These are phyloP conservation scores for Anisodus tanguticus DNA, from an alignment of 257 asterid species.

Conservation along the genomic window DNA sequence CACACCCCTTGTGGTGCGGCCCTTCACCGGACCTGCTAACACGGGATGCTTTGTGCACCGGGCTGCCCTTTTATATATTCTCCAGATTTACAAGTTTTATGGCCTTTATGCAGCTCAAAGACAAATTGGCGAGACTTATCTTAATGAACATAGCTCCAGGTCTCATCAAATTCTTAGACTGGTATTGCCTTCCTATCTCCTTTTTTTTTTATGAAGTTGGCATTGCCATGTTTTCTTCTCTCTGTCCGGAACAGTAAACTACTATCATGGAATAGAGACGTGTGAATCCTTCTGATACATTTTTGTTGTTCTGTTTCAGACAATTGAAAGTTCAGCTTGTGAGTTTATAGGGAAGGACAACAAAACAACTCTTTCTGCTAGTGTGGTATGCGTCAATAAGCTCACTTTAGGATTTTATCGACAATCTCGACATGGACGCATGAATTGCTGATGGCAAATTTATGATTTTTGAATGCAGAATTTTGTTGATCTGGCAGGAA, in stretches of 20 bases:
- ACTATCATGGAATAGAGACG: slow-evolving; percentile 12
- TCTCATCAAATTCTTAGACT: slow-evolving; percentile 98
- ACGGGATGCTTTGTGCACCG: too few relatives aligned
- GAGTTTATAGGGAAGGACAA: slow-evolving; percentile 95
- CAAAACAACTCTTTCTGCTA: slow-evolving; percentile 96
- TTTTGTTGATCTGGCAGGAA: slow-evolving; percentile 98
- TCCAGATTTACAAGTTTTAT: slow-evolving; percentile 28
- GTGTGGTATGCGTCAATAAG: slow-evolving; percentile 71
- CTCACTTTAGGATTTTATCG: slow-evolving; percentile 34
- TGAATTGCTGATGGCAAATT: slow-evolving; percentile 28
- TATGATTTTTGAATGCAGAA: slow-evolving; percentile 62
- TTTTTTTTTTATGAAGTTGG: slow-evolving; percentile 18
- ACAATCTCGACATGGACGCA: slow-evolving; percentile 28
- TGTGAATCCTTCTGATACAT: background rate
- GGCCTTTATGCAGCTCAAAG: slow-evolving; percentile 68
- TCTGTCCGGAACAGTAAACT: slow-evolving; percentile 10
- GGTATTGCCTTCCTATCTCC: slow-evolving; percentile 53
- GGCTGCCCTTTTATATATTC: slow-evolving; percentile 10
- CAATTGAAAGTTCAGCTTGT: slow-evolving; percentile 96
- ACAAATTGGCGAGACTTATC: slow-evolving; percentile 87
- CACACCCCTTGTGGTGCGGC: too few relatives aligned
- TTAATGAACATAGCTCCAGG: slow-evolving; percentile 96
- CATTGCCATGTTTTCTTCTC: slow-evolving; percentile 26
- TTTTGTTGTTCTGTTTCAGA: slow-evolving; percentile 52
- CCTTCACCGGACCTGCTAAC: too few relatives aligned